Percentiles rank a stretch among this genome's conserved stretches.
phyloP scores from a whole-genome alignment of 2,329 filamentous ascomycete species.

The Dothideomycetidae sp. region DNA sequence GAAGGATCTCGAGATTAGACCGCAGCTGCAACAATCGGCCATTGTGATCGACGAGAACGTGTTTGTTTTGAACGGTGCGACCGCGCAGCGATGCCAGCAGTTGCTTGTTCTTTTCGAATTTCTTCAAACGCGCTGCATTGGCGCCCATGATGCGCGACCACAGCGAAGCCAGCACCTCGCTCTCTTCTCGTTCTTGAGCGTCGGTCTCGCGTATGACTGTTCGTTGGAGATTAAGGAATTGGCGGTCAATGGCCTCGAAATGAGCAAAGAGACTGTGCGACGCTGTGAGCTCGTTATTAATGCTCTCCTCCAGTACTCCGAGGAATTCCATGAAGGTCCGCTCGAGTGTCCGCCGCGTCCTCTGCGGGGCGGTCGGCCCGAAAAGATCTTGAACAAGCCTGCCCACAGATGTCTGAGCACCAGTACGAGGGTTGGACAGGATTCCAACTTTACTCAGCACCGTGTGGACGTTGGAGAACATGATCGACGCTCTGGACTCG shows the following conservation, averaged over 20 bases:
- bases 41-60: conserved; percentile 73
- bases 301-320: conserved; percentile 73
- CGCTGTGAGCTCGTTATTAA: conserved; percentile 69
- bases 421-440: conserved; percentile 31
- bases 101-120: conserved; percentile 80
- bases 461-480: conserved; percentile 73
- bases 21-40: conserved; percentile 71
- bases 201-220: conserved; percentile 73
- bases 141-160: conserved; percentile 77
- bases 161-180: conserved; percentile 66
- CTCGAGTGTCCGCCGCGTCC: conserved; percentile 65
- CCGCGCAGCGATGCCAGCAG: conserved; percentile 66
- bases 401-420: conserved; percentile 52
- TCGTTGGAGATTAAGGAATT: conserved; percentile 78
- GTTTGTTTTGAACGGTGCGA: conserved; percentile 77
- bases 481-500: conserved; percentile 51
- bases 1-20: conserved; percentile 69
- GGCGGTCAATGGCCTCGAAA: conserved; percentile 83
- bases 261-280: conserved; percentile 68
- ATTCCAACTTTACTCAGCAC: conserved; percentile 50
- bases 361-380: conserved; percentile 66
- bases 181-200: conserved; percentile 64
- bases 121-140: conserved; percentile 59
- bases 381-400: conserved; percentile 57
- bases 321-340: conserved; percentile 83